A percentile compares a stretch with the other conserved stretches of the same genome.
Conservation (phyloP, 2,329 filamentous ascomycete species). For the Penicillium sp. region DNA sequence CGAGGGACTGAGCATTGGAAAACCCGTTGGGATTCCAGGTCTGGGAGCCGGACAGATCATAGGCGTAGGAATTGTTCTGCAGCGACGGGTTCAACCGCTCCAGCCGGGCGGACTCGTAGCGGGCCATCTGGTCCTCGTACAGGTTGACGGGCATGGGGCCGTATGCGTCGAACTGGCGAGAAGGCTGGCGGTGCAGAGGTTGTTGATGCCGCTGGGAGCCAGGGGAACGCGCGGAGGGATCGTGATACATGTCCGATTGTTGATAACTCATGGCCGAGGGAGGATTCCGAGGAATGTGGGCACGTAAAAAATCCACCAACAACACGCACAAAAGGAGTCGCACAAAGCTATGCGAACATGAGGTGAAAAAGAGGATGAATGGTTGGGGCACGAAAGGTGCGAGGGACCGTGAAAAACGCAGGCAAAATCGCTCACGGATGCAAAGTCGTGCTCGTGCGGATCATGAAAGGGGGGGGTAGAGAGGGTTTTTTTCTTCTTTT, state of each 20-base stretch:
- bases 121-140: conserved; percentile 67
- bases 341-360: background rate
- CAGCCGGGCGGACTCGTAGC: conserved; percentile 54
- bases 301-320: conserved; percentile 27
- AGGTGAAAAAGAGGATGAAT: conserved; percentile 3
- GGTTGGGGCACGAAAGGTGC: conserved; percentile 5
- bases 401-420: conserved; percentile 9
- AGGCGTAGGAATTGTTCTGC: conserved; percentile 60
- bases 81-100: conserved; percentile 61
- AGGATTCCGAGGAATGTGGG: conserved; percentile 32
- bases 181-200: conserved; percentile 67
- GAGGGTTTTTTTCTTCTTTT: conserved; percentile 1
- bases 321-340: conserved; percentile 13
- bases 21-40: conserved; percentile 78
- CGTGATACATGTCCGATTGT: conserved; percentile 60
- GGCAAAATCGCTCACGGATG: conserved; percentile 17
- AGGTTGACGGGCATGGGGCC: conserved; percentile 65
- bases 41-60: conserved; percentile 68
- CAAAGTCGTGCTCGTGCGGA: conserved; percentile 21
- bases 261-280: conserved; percentile 38
- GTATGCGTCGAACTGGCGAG: conserved; percentile 75
- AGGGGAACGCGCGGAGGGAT: conserved; percentile 68
- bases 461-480: conserved; percentile 13
- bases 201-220: conserved; percentile 67
- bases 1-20: conserved; percentile 63